A percentile compares a stretch with the other conserved stretches of the same genome.
phyloP scores from a whole-genome alignment of 805 yeast species.

The Kodamaea kakaduensis region DNA sequence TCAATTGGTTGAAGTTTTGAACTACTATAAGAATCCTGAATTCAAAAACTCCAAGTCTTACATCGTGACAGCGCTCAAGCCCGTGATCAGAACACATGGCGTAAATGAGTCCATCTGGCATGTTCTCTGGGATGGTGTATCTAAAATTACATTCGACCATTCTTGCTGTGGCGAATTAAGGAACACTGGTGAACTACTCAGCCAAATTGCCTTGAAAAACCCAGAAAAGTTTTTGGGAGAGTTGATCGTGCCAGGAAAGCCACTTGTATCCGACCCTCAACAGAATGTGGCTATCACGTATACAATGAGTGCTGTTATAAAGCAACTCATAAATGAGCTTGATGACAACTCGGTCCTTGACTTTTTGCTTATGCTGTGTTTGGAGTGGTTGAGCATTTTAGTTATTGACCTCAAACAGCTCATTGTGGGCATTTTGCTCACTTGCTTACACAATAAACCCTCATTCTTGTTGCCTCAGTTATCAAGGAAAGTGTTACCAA shows the following conservation, averaged over 20 bases:
- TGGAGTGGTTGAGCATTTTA: conserved; percentile 22
- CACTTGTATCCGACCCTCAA: conserved; percentile 1
- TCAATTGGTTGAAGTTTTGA: conserved; percentile 7
- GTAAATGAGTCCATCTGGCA: conserved; percentile 24
- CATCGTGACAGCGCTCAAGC: conserved; percentile 19
- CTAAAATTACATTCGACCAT: conserved; percentile 15
- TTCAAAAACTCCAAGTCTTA: conserved; percentile 7
- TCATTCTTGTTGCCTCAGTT: conserved; percentile 43
- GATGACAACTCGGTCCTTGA: conserved; percentile 12
- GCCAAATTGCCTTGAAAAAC: conserved; percentile 20
- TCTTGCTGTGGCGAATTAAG: conserved; percentile 25
- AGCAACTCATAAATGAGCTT: conserved; percentile 23
- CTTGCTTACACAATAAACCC: conserved; percentile 57
- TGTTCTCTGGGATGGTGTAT: conserved; percentile 18
- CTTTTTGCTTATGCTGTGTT: conserved; percentile 14
- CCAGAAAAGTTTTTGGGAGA: conserved; percentile 2
- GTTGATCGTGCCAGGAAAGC: conserved; percentile 9
- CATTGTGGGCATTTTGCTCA: conserved; percentile 54
- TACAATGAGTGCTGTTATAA: conserved; percentile 32
- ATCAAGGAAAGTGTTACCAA: conserved; percentile 42
- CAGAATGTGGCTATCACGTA: conserved; percentile 19
- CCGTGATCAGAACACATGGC: conserved; percentile 12
- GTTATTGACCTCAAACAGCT: conserved; percentile 56
- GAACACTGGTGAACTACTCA: conserved; percentile 33
- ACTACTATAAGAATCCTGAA: conserved; percentile 6